phyloP scores from a whole-genome alignment of 768 basidiomycete species.

The Suillus lakei region DNA sequence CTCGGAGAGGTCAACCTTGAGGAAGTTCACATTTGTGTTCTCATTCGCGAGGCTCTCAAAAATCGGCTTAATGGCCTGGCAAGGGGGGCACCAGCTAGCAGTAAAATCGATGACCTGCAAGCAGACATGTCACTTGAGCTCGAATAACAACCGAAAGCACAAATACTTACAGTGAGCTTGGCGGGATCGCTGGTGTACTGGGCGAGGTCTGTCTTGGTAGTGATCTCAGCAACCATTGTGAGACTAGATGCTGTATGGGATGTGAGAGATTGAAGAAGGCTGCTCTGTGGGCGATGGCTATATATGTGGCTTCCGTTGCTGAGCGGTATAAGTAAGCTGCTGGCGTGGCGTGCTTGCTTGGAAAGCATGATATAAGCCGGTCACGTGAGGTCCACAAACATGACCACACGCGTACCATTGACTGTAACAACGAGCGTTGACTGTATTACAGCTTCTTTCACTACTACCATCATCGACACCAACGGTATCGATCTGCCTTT shows the following conservation, averaged over 20 bases:
- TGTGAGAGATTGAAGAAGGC: not conserved
- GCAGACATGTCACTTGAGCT: not conserved
- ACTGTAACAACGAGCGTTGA: no score
- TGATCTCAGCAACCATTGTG: not conserved
- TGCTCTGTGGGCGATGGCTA: not conserved
- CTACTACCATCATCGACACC: not conserved
- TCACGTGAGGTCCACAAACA: not conserved
- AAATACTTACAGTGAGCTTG: not conserved
- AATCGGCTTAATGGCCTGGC: conserved; percentile 79
- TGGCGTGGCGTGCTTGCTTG: not conserved
- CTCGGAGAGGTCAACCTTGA: conserved; percentile 80
- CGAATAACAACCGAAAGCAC: not conserved
- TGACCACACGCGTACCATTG: not conserved
- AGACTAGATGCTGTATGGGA: not conserved
- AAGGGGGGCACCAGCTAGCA: conserved; percentile 73
- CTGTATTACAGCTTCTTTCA: not conserved
- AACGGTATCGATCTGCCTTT: not conserved
- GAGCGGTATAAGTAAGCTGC: not conserved
- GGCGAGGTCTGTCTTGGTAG: not conserved
- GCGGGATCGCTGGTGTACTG: not conserved
- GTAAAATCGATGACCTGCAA: conserved; percentile 5
- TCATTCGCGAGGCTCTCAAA: conserved; percentile 74
- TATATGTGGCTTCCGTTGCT: not conserved
- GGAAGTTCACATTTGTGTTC: conserved; percentile 74
- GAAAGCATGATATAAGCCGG: not conserved